Conservation (phyloP, 305 asterid species). For the Nicotiana rustica region DNA sequence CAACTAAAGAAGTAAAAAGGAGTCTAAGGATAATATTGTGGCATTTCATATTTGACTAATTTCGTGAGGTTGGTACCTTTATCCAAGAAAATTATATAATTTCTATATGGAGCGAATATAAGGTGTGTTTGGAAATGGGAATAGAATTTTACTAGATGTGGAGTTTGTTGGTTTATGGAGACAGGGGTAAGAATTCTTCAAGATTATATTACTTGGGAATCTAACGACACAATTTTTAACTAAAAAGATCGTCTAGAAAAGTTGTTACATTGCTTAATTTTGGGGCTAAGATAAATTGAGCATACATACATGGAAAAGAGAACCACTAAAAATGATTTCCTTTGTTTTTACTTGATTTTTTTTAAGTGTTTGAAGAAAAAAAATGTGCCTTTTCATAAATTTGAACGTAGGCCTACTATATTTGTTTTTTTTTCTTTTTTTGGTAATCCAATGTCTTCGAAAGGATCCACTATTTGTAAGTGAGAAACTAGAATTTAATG, state of each 20-base stretch:
- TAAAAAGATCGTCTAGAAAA: not conserved
- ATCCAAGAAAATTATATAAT: not conserved
- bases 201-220: constrained; percentile 2
- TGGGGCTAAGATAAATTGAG: not conserved
- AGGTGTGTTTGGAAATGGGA: constrained; percentile 8
- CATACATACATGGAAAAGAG: not conserved
- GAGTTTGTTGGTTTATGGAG: constrained; percentile 28
- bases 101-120: constrained; percentile 23
- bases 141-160: constrained; percentile 45
- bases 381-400: too few species aligned
- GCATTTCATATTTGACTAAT: constrained; percentile 7
- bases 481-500: not conserved
- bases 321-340: not conserved
- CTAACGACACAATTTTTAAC: constrained; percentile 1
- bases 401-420: too few species aligned
- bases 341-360: too few species aligned
- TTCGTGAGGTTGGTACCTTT: not conserved
- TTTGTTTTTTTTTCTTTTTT: too few species aligned
- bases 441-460: too few species aligned
- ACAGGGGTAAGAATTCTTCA: not conserved
- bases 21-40: not conserved
- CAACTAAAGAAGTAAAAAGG: not conserved
- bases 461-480: not conserved
- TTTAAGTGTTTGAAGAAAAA: too few species aligned
- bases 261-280: not conserved